Evolutionary conservation across 371 early-diverging fungal species (phyloP).

Genomic region (Dinochytrium kinnereticum): DNA sequence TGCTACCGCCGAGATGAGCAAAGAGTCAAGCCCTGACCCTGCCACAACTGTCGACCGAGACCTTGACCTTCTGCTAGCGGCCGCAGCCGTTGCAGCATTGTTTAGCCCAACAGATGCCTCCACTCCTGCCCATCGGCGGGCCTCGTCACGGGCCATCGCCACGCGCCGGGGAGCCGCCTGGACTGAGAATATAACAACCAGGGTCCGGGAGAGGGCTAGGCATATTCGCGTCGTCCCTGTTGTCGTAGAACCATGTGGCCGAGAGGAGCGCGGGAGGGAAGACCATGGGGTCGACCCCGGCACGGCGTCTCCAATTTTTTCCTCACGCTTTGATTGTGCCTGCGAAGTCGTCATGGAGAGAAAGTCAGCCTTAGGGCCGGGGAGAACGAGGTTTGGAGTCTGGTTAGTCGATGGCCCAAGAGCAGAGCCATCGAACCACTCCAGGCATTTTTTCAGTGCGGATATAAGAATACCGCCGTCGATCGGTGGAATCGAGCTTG

Average conservation of each 20-base stretch:
- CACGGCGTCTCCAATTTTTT: not conserved
- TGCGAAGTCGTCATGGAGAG: too few relatives aligned
- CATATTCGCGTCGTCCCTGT: constrained; percentile 20
- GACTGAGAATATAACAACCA: not conserved
- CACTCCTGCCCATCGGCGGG: constrained; percentile 13
- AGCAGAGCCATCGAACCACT: constrained; percentile 18
- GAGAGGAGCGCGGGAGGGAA: constrained; percentile 2
- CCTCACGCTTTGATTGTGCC: too few relatives aligned
- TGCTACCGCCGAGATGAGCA: constrained; percentile 20
- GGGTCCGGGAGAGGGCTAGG: constrained; percentile 21
- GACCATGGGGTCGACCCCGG: not conserved
- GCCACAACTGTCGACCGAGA: constrained; percentile 17
- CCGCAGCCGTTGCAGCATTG: constrained; percentile 18
- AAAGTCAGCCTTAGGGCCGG: not conserved
- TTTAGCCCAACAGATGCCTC: constrained; percentile 18
- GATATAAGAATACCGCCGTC: constrained; percentile 6
- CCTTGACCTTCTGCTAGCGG: not conserved
- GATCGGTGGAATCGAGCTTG: constrained; percentile 4
- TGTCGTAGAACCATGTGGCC: constrained; percentile 17
- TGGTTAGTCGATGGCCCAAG: constrained; percentile 11
- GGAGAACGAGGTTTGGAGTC: constrained; percentile 11
- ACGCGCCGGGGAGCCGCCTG: constrained; percentile 15
- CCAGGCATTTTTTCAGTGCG: constrained; percentile 18
- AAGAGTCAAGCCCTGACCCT: constrained; percentile 24
- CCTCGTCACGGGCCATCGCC: constrained; percentile 21